phyloP scores from a whole-genome alignment of 2,329 filamentous ascomycete genomes.

The Stagonosporopsis vannaccii region DNA sequence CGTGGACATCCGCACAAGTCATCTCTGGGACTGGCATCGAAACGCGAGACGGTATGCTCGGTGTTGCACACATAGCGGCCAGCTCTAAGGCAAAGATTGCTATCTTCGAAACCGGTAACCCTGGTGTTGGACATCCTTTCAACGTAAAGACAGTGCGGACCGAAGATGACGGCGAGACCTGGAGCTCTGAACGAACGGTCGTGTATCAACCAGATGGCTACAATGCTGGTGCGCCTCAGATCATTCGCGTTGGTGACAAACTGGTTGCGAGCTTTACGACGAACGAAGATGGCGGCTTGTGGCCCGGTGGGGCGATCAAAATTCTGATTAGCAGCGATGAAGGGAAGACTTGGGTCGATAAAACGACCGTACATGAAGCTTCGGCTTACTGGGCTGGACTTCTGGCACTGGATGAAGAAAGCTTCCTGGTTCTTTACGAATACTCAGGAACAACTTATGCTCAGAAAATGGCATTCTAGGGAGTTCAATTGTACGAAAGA shows the following conservation, averaged over 20 bases:
- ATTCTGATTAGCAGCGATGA: conserved; percentile 38
- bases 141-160: conserved; percentile 50
- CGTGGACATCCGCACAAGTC: conserved; percentile 44
- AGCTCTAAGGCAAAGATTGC: conserved; percentile 45
- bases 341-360: conserved; percentile 39
- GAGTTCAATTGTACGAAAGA: no score
- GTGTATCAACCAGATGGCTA: conserved; percentile 50
- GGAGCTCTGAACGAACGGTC: conserved; percentile 45
- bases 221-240: conserved; percentile 54
- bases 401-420: conserved; percentile 33
- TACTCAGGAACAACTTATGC: conserved; percentile 29
- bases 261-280: conserved; percentile 57
- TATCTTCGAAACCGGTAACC: conserved; percentile 53
- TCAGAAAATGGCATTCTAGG: conserved; percentile 31
- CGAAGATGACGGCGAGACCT: conserved; percentile 53
- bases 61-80: conserved; percentile 44
- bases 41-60: conserved; percentile 57
- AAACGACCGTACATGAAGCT: conserved; percentile 36
- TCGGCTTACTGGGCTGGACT: conserved; percentile 43
- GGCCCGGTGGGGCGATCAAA: conserved; percentile 28
- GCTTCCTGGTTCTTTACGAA: conserved; percentile 40
- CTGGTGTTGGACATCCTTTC: conserved; percentile 34
- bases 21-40: conserved; percentile 48
- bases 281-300: conserved; percentile 50
- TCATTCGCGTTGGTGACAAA: conserved; percentile 53